These are phyloP conservation scores for Salvia rosmarinus DNA, from an alignment of 257 asterid genomes.

Conservation along the genomic window DNA sequence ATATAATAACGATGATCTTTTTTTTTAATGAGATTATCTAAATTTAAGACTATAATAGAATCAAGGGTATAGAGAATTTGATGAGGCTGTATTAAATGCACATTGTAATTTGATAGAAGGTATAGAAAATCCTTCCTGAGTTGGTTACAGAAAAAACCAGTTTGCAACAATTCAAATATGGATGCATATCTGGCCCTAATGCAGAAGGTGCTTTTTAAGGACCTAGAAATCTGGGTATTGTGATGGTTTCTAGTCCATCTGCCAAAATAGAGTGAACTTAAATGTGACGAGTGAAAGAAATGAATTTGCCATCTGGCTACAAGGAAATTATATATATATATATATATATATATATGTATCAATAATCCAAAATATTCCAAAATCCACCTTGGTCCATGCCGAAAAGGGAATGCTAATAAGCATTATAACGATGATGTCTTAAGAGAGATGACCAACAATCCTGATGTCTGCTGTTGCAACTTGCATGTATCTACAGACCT, in stretches of 20 bases:
- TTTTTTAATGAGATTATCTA: background rate
- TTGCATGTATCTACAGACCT: constrained; percentile 6
- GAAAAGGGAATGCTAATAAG: constrained; percentile 3
- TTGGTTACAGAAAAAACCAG: constrained; percentile 13
- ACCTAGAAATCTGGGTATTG: background rate
- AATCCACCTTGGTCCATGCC: background rate
- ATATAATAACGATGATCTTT: background rate
- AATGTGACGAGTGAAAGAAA: background rate
- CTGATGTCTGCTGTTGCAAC: background rate
- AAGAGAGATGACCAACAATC: background rate
- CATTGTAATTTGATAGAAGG: background rate
- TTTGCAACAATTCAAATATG: background rate
- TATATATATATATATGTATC: background rate
- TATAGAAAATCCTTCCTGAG: constrained; percentile 12
- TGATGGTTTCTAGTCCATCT: background rate
- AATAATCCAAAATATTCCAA: background rate
- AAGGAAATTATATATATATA: background rate
- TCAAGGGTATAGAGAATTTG: background rate
- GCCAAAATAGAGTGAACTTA: background rate
- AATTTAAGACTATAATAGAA: background rate
- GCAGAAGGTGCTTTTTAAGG: background rate
- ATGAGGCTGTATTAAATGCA: constrained; percentile 12
- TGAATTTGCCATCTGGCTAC: background rate
- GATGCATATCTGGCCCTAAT: constrained; percentile 23
- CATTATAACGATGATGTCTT: background rate